Percentiles rank a stretch among this genome's conserved stretches.
phyloP scores from a whole-genome alignment of 2,329 filamentous ascomycete genomes.

The Alternaria conjuncta region DNA sequence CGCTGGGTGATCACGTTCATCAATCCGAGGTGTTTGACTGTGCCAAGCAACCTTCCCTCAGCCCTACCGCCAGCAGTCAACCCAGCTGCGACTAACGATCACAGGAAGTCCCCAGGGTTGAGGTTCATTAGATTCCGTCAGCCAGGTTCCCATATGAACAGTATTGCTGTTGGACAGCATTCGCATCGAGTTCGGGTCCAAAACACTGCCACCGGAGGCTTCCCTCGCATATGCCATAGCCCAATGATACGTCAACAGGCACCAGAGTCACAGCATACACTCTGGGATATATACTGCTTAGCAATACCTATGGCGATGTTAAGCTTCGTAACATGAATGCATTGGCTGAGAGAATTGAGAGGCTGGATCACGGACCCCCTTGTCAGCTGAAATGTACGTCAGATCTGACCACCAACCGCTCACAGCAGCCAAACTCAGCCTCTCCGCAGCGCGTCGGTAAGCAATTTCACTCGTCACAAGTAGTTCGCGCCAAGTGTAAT shows the following conservation, averaged over 20 bases:
- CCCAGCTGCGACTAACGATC: neutral
- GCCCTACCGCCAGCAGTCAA: neutral
- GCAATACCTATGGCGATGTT: neutral
- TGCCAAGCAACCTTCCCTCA: neutral
- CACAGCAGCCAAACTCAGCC: neutral
- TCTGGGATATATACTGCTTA: neutral
- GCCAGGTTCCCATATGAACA: neutral
- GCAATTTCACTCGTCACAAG: slow-evolving; percentile 2
- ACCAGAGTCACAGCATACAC: neutral
- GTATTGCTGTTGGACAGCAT: neutral
- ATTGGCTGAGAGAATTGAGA: neutral
- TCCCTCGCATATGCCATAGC: neutral
- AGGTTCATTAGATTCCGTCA: rapidly evolving
- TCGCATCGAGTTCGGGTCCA: neutral
- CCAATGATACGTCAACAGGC: neutral
- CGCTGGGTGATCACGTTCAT: neutral
- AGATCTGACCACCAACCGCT: slow-evolving; percentile 6
- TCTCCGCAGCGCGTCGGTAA: neutral
- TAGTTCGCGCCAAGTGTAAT: slow-evolving; percentile 5
- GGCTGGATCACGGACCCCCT: neutral
- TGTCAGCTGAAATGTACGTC: slow-evolving; percentile 12
- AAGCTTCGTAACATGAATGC: neutral
- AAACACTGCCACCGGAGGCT: neutral
- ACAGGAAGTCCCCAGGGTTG: neutral
- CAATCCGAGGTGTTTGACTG: neutral